phyloP scores from a whole-genome alignment of 345 rosid genomes.

The Salix exigua region DNA sequence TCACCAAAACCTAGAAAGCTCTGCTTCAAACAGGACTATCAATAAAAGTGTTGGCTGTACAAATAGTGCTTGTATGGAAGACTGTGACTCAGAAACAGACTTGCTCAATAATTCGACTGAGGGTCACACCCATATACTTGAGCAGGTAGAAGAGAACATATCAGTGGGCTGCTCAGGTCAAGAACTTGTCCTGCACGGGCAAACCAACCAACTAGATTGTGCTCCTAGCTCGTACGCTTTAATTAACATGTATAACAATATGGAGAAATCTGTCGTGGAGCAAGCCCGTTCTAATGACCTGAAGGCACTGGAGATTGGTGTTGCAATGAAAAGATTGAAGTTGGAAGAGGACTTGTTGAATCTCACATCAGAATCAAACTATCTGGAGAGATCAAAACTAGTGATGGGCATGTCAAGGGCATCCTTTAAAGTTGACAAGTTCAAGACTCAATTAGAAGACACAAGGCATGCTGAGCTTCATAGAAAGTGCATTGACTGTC shows the following conservation, averaged over 20 bases:
- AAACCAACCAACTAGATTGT: constrained; percentile 34
- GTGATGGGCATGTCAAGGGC: constrained; percentile 62
- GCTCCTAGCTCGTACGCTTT: constrained; percentile 28
- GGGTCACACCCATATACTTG: constrained; percentile 22
- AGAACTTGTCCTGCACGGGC: constrained; percentile 38
- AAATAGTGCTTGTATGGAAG: constrained; percentile 20
- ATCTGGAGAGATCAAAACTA: constrained; percentile 57
- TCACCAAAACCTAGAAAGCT: constrained; percentile 22
- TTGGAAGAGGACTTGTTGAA: constrained; percentile 52
- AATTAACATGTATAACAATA: constrained; percentile 24
- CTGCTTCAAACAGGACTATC: constrained; percentile 16
- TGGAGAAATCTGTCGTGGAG: constrained; percentile 55
- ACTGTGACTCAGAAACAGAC: constrained; percentile 31
- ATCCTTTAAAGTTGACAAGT: constrained; percentile 66
- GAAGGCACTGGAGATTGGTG: constrained; percentile 52
- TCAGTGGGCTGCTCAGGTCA: constrained; percentile 20
- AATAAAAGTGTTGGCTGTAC: constrained; percentile 10
- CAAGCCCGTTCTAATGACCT: constrained; percentile 75
- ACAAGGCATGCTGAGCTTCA: constrained; percentile 61
- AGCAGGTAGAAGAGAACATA: constrained; percentile 34
- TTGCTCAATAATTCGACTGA: constrained; percentile 23
- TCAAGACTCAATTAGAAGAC: constrained; percentile 69
- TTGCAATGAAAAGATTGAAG: constrained; percentile 44
- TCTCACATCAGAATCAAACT: constrained; percentile 51
- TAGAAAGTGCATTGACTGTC: constrained; percentile 62